Evolutionary conservation across 2,329 filamentous ascomycete species (phyloP).

Genomic region (Volutella citrinella): DNA sequence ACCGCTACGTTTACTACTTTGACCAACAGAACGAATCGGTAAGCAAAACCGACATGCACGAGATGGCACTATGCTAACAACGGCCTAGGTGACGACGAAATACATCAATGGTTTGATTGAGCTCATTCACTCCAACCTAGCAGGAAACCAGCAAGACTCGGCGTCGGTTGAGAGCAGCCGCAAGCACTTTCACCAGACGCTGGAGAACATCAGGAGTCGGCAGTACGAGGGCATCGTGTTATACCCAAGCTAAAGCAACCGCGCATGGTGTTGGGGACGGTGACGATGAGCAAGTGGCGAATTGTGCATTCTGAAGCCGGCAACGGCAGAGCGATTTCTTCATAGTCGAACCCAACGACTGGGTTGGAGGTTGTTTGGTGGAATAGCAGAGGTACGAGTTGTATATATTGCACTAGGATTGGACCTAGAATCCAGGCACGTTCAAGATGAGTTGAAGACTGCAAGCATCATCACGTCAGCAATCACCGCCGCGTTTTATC

Average conservation of each 20-base stretch:
- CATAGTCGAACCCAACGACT: too few relatives aligned
- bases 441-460: too few relatives aligned
- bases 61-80: slow-evolving; percentile 12
- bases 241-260: slow-evolving; percentile 44
- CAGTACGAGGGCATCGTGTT: slow-evolving; percentile 92
- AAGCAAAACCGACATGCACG: slow-evolving; percentile 23
- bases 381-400: too few relatives aligned
- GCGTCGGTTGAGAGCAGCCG: slow-evolving; percentile 82
- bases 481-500: too few relatives aligned
- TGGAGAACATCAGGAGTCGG: slow-evolving; percentile 88
- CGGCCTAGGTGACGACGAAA: slow-evolving; percentile 75
- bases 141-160: slow-evolving; percentile 78
- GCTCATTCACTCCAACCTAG: slow-evolving; percentile 93
- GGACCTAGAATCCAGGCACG: too few relatives aligned
- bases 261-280: neutral
- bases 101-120: slow-evolving; percentile 98
- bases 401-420: too few relatives aligned
- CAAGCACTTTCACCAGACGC: slow-evolving; percentile 89
- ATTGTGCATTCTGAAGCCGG: too few relatives aligned
- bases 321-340: too few relatives aligned
- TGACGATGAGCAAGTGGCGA: slow-evolving; percentile 9
- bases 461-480: too few relatives aligned
- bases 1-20: slow-evolving; percentile 99
- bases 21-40: slow-evolving; percentile 97
- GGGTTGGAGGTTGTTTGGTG: too few relatives aligned